Percentiles rank a stretch among this genome's conserved stretches.
These are phyloP conservation scores for Ophiostoma ips DNA, from an alignment of 2,329 filamentous ascomycete species.

Conservation along the genomic window DNA sequence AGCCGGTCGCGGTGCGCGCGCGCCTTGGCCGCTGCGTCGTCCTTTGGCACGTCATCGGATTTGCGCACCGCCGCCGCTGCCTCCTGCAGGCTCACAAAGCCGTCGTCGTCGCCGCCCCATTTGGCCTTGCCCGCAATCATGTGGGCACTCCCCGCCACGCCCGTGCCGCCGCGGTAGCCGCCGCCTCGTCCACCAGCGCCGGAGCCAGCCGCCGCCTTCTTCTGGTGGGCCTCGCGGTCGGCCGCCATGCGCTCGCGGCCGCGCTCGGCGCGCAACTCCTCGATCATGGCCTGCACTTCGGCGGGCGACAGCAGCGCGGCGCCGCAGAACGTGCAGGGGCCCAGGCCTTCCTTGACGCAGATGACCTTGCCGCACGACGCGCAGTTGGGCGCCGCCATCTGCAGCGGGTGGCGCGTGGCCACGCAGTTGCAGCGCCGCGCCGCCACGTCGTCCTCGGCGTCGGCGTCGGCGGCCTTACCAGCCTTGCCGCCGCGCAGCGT, in stretches of 20 bases:
- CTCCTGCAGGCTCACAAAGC: constrained; percentile 47
- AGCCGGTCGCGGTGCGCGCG: constrained; percentile 69
- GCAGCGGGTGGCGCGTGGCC: constrained; percentile 72
- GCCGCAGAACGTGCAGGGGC: constrained; percentile 85
- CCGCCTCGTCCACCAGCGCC: constrained; percentile 12
- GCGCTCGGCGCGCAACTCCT: constrained; percentile 68
- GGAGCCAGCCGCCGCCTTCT: constrained; percentile 32
- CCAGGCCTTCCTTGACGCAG: constrained; percentile 84
- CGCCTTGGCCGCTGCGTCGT: constrained; percentile 47
- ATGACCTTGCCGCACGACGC: constrained; percentile 87
- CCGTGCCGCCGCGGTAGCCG: constrained; percentile 4
- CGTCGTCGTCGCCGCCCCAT: constrained; percentile 18
- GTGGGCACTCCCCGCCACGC: too few relatives aligned
- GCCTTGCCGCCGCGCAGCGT: constrained; percentile 29
- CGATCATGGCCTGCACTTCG: constrained; percentile 77
- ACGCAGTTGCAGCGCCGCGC: constrained; percentile 74
- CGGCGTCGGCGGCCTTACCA: not conserved
- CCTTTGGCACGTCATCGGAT: constrained; percentile 17
- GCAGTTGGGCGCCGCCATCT: constrained; percentile 88
- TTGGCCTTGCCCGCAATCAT: constrained; percentile 12
- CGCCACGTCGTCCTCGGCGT: constrained; percentile 29
- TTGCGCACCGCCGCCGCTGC: constrained; percentile 69
- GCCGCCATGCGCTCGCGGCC: constrained; percentile 74
- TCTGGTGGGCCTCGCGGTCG: constrained; percentile 57
- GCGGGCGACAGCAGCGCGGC: constrained; percentile 53